Conservation (phyloP, 2,329 filamentous ascomycete genomes). For the Colletotrichum sp. region DNA sequence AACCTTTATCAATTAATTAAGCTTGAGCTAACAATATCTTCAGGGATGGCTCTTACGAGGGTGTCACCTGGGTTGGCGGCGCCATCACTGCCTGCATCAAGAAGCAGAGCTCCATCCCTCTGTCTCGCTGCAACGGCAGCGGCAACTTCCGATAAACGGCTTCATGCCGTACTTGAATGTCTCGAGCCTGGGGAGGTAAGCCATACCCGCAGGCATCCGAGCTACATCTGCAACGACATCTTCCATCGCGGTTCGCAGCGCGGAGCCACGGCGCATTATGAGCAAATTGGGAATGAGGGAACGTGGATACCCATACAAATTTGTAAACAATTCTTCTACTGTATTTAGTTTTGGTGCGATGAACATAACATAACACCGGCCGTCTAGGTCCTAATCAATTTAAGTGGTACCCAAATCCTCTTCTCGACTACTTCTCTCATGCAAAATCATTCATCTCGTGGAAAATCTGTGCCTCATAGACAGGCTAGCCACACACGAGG, state of each 20-base stretch:
- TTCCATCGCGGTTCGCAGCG: not conserved
- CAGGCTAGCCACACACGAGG: not conserved
- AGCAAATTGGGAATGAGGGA: not conserved
- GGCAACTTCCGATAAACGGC: not conserved
- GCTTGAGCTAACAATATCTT: not conserved
- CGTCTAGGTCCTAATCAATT: not conserved
- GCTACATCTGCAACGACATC: not conserved
- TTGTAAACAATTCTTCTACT: not conserved
- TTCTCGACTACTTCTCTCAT: not conserved
- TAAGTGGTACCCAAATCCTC: not conserved
- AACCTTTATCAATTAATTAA: not conserved
- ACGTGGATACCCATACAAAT: not conserved
- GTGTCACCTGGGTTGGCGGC: slow-evolving; percentile 3
- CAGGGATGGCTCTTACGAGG: slow-evolving; percentile 7
- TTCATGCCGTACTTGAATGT: not conserved
- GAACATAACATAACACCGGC: not conserved
- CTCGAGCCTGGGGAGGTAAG: not conserved
- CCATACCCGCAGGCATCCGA: not conserved
- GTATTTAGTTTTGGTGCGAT: not conserved
- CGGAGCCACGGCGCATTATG: not conserved
- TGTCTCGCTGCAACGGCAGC: not conserved
- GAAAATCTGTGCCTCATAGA: not conserved
- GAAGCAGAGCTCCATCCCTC: not conserved
- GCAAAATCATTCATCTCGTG: not conserved
- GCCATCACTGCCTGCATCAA: slow-evolving; percentile 11